Evolutionary conservation across 495 filamentous ascomycete genomes (phyloP).

Genomic region (Neurospora hispaniola): DNA sequence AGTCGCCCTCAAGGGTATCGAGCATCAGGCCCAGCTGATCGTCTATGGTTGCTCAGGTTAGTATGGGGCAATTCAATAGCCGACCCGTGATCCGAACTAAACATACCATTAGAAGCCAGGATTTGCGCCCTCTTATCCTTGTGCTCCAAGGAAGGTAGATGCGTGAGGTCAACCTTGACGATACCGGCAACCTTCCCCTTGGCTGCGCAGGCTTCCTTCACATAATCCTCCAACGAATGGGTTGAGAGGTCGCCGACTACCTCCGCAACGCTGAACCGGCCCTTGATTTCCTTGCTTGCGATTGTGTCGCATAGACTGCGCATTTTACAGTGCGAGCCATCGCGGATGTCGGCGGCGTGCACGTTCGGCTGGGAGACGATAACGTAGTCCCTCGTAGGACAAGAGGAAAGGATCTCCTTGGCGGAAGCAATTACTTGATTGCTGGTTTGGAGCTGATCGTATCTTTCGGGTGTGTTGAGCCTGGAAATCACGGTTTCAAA

Average conservation of each 20-base stretch:
- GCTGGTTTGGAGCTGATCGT: constrained; percentile 34
- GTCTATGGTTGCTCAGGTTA: constrained; percentile 21
- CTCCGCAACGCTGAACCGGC: constrained; percentile 42
- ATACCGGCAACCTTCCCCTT: constrained; percentile 31
- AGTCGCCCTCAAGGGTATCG: constrained; percentile 25
- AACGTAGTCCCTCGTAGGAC: constrained; percentile 69
- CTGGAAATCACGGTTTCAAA: constrained; percentile 15
- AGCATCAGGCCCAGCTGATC: constrained; percentile 28
- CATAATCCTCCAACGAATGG: constrained; percentile 23
- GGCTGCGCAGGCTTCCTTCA: constrained; percentile 21
- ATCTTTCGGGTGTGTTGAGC: constrained; percentile 18
- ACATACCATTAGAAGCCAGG: constrained; percentile 55
- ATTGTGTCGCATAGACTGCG: constrained; percentile 22
- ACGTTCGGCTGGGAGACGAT: constrained; percentile 71
- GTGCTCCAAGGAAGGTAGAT: constrained; percentile 35
- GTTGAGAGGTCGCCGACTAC: constrained; percentile 49
- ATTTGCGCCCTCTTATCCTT: constrained; percentile 35
- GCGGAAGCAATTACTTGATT: constrained; percentile 27
- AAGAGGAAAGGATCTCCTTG: constrained; percentile 45
- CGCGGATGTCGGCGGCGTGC: constrained; percentile 52
- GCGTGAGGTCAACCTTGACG: constrained; percentile 39
- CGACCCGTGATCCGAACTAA: neutral
- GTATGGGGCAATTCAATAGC: neutral
- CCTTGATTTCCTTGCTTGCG: constrained; percentile 10
- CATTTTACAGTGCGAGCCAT: constrained; percentile 18